These are phyloP conservation scores for Westerdykella sp. DNA, from an alignment of 2,329 filamentous ascomycete species.

Conservation along the genomic window DNA sequence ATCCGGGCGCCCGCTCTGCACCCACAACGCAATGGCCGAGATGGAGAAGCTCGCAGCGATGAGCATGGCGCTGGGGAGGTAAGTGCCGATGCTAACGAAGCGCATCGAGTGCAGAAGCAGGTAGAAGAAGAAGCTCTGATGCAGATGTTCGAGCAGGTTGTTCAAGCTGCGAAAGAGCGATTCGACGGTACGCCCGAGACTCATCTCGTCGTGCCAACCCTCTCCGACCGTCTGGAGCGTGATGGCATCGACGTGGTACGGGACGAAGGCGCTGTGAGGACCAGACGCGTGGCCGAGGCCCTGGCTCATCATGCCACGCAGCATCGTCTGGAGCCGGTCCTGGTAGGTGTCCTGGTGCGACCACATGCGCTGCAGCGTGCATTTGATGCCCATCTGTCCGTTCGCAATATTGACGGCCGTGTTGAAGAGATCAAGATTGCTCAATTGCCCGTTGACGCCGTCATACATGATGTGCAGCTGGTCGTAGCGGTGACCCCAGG, in stretches of 20 bases:
- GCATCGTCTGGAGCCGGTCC: conserved; percentile 78
- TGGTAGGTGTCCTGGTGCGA: conserved; percentile 68
- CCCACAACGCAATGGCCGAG: conserved; percentile 90
- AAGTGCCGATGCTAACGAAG: conserved; percentile 97
- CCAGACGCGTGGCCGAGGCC: conserved; percentile 83
- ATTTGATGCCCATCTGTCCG: conserved; percentile 85
- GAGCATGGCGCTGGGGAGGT: conserved; percentile 95
- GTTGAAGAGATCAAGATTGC: conserved; percentile 94
- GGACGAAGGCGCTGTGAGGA: conserved; percentile 91
- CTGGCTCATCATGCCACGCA: conserved; percentile 88
- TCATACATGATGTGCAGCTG: conserved; percentile 90
- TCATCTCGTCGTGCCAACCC: conserved; percentile 98
- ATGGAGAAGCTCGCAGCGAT: conserved; percentile 92
- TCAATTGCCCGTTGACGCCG: conserved; percentile 89
- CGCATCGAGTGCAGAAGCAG: conserved; percentile 83
- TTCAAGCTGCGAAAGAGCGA: conserved; percentile 90
- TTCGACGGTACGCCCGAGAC: conserved; percentile 81
- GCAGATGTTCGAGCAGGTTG: conserved; percentile 91
- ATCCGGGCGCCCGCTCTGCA: conserved; percentile 61
- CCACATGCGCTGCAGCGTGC: conserved; percentile 80
- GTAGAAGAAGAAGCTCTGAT: conserved; percentile 99
- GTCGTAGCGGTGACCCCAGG: conserved; percentile 73
- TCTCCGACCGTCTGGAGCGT: conserved; percentile 85
- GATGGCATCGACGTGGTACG: conserved; percentile 94
- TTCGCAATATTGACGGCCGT: conserved; percentile 81